Evolutionary conservation across 2,329 filamentous ascomycete species (phyloP), one percentile per base, ranked within the genome.

Genomic region (Plectosphaerella cucumerina): DNA sequence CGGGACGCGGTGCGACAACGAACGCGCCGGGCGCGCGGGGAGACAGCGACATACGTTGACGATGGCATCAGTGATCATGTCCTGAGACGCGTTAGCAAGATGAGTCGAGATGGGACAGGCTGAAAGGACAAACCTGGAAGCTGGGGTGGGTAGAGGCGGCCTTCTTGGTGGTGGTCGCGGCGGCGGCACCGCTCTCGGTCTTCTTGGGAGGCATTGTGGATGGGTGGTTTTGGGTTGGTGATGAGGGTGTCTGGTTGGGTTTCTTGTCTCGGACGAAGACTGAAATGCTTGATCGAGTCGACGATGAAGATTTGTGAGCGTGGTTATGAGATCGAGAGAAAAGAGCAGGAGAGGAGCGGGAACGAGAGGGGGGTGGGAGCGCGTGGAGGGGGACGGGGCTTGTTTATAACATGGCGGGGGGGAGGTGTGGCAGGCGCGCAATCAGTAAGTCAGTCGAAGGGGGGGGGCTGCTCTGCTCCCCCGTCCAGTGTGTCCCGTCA

Each of bases 171-270:
- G 80, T 75, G 52, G 54, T 26, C 21, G 52, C 41, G 48, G 71
- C 56, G 58, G 66, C 59, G 44, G 62, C 60, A 50, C 58, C 61
- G 59, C 63, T 63, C 50, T 56, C 45, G 58, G 74, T 69, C 72
- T 82, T 81, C 76, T 82, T 83, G 69, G 80, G 76, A 76, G 77
- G 71, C 80, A 84, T 84, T n/a, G n/a, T n/a, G n/a, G n/a, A n/a
- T n/a, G n/a, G 68, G 67, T 69, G 69, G 67, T 62, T 56, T 48
- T 53, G 49, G 52, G 53, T 58, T 60, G 52, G 55, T 58, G 53
- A 54, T 47, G 49, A 56, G 53, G 58, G 54, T 54, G 57, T 50
- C 55, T 54, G 53, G 44, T 54, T 53, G 55, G 44, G 37, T 49
- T 37, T 51, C 47, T 50, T 47, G 50, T 58, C 50, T 31, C n/a